Evolutionary conservation across 805 yeast species (phyloP), one percentile per base, ranked within the genome.

Genomic region (Kuraishia hungarica): DNA sequence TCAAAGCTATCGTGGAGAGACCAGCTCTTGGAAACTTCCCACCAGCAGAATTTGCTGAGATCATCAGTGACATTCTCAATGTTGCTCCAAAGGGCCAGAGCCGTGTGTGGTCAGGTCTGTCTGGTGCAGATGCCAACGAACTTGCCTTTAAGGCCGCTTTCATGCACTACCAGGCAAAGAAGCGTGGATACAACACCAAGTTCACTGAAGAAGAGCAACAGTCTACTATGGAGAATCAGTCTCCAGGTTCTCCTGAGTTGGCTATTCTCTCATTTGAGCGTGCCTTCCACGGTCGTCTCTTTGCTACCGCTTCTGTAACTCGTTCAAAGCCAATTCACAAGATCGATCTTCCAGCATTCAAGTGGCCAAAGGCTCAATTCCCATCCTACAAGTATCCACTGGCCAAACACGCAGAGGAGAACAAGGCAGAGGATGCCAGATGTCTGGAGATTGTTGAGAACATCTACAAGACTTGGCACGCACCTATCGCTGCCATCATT

Each of bases 371-470:
- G 63, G 79, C 84, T 56, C 61, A 81, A 59, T 92, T 85, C 77
- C 98, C 98, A 60, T 63, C 79, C 53, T 84, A 89, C 72, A 75
- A 84, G 71, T 92, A 90, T 71, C 98, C 98, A 57, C 79, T 91
- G 65, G 92, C 83, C 55, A 78, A 81, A 53, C 67, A 83, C 67
- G 82, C 67, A 48, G 83, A 76, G 51, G 83, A 74, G 58, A 80
- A 80, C 61, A 68, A 64, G 53, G 68, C 62, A 8, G 83, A 80
- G 64, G 84, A 80, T 59, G 70, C 68, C 47, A 67, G 74, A 23
- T 79, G 83, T 58, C 69, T 80, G 59, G 71, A 64, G 6, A 75
- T 64, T 47, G 69, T 80, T 51, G 83, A 79, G 59, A 58, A 62
- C 2, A 66, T 73, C 39, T 64, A 78, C 59, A 60, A 65, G 50